phyloP scores from a whole-genome alignment of 306 rosid genomes.

The Dalbergia oliveri region DNA sequence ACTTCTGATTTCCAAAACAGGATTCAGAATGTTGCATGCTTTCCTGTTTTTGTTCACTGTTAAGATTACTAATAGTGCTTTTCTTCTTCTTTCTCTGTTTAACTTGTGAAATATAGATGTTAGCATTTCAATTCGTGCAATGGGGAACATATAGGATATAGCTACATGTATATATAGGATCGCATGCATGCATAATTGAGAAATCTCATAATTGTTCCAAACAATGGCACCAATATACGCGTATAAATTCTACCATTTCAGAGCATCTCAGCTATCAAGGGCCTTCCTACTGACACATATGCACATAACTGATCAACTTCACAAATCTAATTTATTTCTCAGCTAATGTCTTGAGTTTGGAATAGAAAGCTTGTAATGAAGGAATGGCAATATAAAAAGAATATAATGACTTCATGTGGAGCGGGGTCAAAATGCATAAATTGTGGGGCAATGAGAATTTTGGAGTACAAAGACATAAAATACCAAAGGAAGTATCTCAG shows the following conservation, averaged over 20 bases:
- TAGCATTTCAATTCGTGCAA: constrained; percentile 1
- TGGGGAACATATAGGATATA: neutral
- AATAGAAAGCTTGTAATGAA: neutral
- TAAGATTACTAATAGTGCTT: neutral
- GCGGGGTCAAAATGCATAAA: neutral
- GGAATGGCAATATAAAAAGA: neutral
- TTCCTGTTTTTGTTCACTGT: neutral
- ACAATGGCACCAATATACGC: neutral
- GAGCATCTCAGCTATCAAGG: neutral
- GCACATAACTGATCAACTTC: neutral
- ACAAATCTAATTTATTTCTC: neutral
- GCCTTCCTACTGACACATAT: neutral
- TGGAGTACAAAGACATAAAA: constrained; percentile 1
- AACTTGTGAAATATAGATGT: neutral
- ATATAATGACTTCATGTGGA: constrained; percentile 22
- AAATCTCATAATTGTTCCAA: neutral
- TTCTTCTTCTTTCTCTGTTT: neutral
- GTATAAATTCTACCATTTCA: neutral
- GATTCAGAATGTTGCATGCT: neutral
- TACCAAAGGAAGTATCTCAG: neutral
- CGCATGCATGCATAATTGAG: constrained; percentile 1
- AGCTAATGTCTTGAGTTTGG: neutral
- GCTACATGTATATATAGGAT: neutral
- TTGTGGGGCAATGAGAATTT: neutral
- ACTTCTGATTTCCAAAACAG: neutral